Base-by-base conservation (phyloP, 2,329 filamentous ascomycete genomes). In the Apiospora sp. region DNA sequence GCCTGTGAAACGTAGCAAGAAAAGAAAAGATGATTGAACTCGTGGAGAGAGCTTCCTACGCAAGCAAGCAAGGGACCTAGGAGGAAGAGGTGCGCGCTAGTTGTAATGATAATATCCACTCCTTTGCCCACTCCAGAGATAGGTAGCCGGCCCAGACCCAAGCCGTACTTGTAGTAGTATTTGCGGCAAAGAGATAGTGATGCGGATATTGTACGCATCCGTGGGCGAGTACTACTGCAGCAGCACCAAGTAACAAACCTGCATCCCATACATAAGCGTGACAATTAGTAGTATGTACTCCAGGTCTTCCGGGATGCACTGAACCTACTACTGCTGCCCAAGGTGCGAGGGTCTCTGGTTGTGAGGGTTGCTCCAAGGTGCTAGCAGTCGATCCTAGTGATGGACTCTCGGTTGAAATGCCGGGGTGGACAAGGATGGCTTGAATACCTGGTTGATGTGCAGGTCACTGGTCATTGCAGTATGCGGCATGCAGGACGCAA, bases 91-190 rank as follows among this genome's bases (percentile, higher is more conserved):
- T 37, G 58, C 34, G 58, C 58, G 34, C 58, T 64, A 64, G 34
- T 64, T 64, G 58, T 64, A 64, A 64, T 64, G 58, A 64, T 64
- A 64, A 41, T 64, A 64, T 41, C 58, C 58, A 64, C 58, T 41
- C 14, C 54, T 37, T 37, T 61, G 54, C 54, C 54, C 54, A 61
- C 54, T 61, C 34, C 12, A 41, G 58, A 64, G 27, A 30, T 30
- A 30, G 27, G 27, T 19, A 34, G 22, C 4, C 34, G 34, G 34
- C 34, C 58, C 34, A 64, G 58, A 41, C 34, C 58, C 58, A 24
- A n/a, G 24, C 24, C 7, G 51, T 13, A 58, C 37, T 41, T 41
- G 37, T 41, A 30, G 58, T 14, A n/a, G 34, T 14, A 37, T 64
- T n/a, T 41, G 30, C 22, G 58, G 41, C 58, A 5, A 34, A 37